phyloP scores from a whole-genome alignment of 192 early-diverging fungal genomes.

The Coemansia sp. region DNA sequence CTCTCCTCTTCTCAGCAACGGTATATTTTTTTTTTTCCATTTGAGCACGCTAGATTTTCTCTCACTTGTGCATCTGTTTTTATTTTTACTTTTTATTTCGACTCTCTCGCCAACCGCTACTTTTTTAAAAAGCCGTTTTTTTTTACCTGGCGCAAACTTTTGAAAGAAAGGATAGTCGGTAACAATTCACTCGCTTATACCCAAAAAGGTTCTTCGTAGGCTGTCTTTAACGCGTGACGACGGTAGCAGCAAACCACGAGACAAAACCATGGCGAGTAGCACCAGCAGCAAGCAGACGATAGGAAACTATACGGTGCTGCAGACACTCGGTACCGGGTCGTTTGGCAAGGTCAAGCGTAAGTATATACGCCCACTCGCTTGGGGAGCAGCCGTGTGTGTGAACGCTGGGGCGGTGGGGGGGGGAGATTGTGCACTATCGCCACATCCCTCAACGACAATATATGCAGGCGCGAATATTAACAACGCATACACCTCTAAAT shows the following conservation, averaged over 20 bases:
- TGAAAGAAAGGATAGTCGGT: not conserved
- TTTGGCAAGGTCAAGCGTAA: constrained; percentile 99
- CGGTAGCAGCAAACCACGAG: constrained; percentile 16
- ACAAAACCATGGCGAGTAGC: constrained; percentile 33
- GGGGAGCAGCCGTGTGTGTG: constrained; percentile 4
- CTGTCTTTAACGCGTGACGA: constrained; percentile 39
- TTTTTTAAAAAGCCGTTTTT: not conserved
- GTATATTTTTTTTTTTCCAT: constrained; percentile 9
- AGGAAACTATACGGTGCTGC: constrained; percentile 92
- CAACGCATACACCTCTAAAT: too few relatives aligned
- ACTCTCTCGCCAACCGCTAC: not conserved
- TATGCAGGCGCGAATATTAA: not conserved
- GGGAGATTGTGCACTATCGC: constrained; percentile 12
- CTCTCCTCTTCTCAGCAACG: not conserved
- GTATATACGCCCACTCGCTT: constrained; percentile 5
- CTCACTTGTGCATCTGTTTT: constrained; percentile 6
- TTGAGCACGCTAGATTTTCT: not conserved
- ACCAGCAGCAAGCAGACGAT: constrained; percentile 56
- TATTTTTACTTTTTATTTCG: not conserved
- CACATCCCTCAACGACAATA: constrained; percentile 2
- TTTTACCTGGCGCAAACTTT: not conserved
- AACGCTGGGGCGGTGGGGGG: not conserved
- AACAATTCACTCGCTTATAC: constrained; percentile 49
- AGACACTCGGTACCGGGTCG: constrained; percentile 95
- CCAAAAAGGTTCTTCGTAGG: constrained; percentile 48